Conservation (phyloP, 2,329 filamentous ascomycete species). For the Polytolypa hystricis region DNA sequence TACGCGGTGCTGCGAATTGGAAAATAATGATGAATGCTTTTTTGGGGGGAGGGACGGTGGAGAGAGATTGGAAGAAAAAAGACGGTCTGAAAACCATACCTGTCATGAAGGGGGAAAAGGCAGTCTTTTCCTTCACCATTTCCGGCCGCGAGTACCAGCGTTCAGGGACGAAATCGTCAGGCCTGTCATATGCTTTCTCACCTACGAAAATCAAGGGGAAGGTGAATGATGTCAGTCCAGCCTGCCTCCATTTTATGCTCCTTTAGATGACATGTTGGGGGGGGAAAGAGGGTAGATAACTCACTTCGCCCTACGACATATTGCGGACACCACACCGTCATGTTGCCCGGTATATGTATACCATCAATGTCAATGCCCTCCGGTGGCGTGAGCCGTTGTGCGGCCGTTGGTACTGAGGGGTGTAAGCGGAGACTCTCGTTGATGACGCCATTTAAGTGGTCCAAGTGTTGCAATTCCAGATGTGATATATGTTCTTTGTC, state of each 20-base stretch:
- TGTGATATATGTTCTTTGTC: slow-evolving; percentile 1
- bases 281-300: slow-evolving; percentile 4
- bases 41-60: too few species aligned
- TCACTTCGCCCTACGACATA: slow-evolving; percentile 18
- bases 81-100: slow-evolving; percentile 13
- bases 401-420: slow-evolving; percentile 28
- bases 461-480: slow-evolving; percentile 10
- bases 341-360: slow-evolving; percentile 12
- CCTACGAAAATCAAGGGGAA: slow-evolving; percentile 9
- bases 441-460: slow-evolving; percentile 29
- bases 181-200: slow-evolving; percentile 17
- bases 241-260: too few species aligned
- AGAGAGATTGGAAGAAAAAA: too few species aligned
- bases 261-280: too few species aligned
- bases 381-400: slow-evolving; percentile 27
- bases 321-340: slow-evolving; percentile 15
- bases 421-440: slow-evolving; percentile 35
- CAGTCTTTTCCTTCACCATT: slow-evolving; percentile 22
- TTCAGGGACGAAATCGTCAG: slow-evolving; percentile 23
- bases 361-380: slow-evolving; percentile 14
- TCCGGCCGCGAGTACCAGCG: slow-evolving; percentile 26
- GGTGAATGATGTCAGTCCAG: too few species aligned
- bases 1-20: too few species aligned
- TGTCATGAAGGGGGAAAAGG: slow-evolving; percentile 25
- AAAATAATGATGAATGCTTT: background rate